Percentiles rank a stretch among this genome's conserved stretches.
Conservation (phyloP, 1,284 basidiomycete species). For the Cryptococcus maquisensis region DNA sequence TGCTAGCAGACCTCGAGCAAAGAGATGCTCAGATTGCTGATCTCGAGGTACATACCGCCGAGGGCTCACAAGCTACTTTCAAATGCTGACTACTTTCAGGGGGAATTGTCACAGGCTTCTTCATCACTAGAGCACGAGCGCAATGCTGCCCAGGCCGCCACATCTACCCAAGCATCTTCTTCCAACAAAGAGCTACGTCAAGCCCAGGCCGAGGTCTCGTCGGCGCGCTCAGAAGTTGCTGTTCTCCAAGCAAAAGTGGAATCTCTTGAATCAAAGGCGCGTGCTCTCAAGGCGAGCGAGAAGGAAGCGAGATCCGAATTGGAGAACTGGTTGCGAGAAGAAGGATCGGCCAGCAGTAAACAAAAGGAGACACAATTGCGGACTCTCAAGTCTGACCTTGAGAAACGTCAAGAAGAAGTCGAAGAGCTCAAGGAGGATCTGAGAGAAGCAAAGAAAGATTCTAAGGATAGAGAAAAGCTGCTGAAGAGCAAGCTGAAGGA, state of each 20-base stretch:
- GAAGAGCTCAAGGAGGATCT: slow-evolving; percentile 34
- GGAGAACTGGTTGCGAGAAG: slow-evolving; percentile 23
- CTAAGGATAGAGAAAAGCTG: slow-evolving; percentile 29
- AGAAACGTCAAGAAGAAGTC: slow-evolving; percentile 23
- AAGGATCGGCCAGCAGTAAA: slow-evolving; percentile 15
- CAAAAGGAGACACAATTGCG: slow-evolving; percentile 30
- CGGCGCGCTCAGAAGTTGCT: slow-evolving; percentile 14
- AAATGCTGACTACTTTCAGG: slow-evolving; percentile 17
- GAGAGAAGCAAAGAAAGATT: slow-evolving; percentile 18
- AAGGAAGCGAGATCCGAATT: slow-evolving; percentile 29
- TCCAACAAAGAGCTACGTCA: slow-evolving; percentile 9
- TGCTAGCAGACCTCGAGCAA: slow-evolving; percentile 24
- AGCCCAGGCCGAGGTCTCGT: slow-evolving; percentile 5
- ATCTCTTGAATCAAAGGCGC: slow-evolving; percentile 22
- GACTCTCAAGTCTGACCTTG: slow-evolving; percentile 24
- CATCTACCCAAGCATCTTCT: slow-evolving; percentile 2
- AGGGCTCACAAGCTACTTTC: neutral
- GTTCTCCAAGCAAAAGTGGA: slow-evolving; percentile 23
- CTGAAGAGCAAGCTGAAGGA: slow-evolving; percentile 23
- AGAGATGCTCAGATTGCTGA: slow-evolving; percentile 26
- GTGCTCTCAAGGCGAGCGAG: slow-evolving; percentile 25
- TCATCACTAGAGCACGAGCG: slow-evolving; percentile 28
- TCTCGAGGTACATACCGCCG: slow-evolving; percentile 28
- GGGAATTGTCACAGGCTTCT: slow-evolving; percentile 15
- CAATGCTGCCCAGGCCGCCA: slow-evolving; percentile 19